Conservation (phyloP, 495 filamentous ascomycete genomes). For the Penicillium pulvis region DNA sequence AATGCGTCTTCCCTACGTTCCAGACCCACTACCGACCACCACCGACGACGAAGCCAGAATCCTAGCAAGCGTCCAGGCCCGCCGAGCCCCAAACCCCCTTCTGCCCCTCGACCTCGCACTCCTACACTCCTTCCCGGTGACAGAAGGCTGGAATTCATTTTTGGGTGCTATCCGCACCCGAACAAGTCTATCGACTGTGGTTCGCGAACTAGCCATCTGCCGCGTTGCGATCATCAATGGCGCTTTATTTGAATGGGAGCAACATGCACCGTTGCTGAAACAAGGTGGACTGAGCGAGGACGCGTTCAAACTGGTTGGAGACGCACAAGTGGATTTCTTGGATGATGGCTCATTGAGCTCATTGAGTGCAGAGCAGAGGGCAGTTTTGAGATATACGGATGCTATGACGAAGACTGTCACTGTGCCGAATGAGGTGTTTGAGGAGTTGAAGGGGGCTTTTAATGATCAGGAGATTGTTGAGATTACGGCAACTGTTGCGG, state of each 20-base stretch:
- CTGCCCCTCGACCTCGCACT: slow-evolving; percentile 73
- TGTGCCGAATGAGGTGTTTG: slow-evolving; percentile 67
- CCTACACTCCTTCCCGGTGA: slow-evolving; percentile 69
- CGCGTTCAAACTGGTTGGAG: slow-evolving; percentile 47
- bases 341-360: slow-evolving; percentile 21
- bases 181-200: slow-evolving; percentile 57
- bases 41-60: slow-evolving; percentile 54
- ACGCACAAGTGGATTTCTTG: slow-evolving; percentile 27
- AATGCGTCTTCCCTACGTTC: slow-evolving; percentile 71
- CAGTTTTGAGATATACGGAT: slow-evolving; percentile 70
- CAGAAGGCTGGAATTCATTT: slow-evolving; percentile 82
- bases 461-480: slow-evolving; percentile 72
- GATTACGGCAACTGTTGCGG: slow-evolving; percentile 75
- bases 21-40: slow-evolving; percentile 55
- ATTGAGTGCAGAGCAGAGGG: slow-evolving; percentile 61
- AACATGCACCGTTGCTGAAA: slow-evolving; percentile 67
- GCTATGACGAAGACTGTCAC: slow-evolving; percentile 69
- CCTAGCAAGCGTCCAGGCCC: slow-evolving; percentile 60
- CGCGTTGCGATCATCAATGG: slow-evolving; percentile 72
- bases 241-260: slow-evolving; percentile 79
- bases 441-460: slow-evolving; percentile 57
- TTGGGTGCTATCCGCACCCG: slow-evolving; percentile 71
- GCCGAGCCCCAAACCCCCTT: slow-evolving; percentile 63
- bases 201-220: slow-evolving; percentile 73
- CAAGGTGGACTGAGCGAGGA: slow-evolving; percentile 50